Evolutionary conservation across 148 eudicot species (phyloP), one percentile per base, ranked within the genome.

Genomic region (Amaranthus hypochondriacus): DNA sequence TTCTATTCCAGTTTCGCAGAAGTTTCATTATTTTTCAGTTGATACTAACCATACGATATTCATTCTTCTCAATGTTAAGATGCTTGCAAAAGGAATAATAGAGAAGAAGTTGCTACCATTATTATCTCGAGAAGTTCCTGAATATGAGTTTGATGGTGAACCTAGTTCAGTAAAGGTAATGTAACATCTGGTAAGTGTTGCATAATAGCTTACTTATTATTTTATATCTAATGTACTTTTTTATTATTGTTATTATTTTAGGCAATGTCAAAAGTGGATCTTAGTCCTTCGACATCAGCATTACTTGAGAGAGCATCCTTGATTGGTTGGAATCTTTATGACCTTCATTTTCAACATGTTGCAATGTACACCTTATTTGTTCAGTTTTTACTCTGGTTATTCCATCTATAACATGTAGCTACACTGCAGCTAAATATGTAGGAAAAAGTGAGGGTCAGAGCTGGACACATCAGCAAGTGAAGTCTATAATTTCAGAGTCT

Each of bases 41-140:
- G 60, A 47, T n/a, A 61, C 72, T 79, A 55, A 77, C 73, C 62
- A 18, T 64, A 50, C 71, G 7, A 18, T 18, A 67, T 48, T 79
- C 69, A 39, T 59, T 71, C 59, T 69, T 70, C 56, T 73, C 15
- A 46, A 67, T 70, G 66, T 69, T 52, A 62, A 96, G 99, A 96
- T 96, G 96, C 94, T 96, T 72, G 96, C 97, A 5, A 89, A 82
- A 85, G 91, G 84, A 86, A 82, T 92, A 43, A 63, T 92, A 73
- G 99, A 96, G 83, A 92, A 92, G 70, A 81, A 83, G 76, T 69
- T 96, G 80, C 88, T 87, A 76, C 77, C 92, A 21, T 79, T 82
- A 77, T 81, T 96, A 69, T 80, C 92, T 1, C 78, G 73, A 69
- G 90, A 90, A 72, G 70, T 71, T 80, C 83, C 86, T 63, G 92